A percentile compares a stretch with the other conserved stretches of the same genome.
These are phyloP conservation scores for Apiotrichum montevideense DNA, from an alignment of 1,284 basidiomycete species.

Conservation along the genomic window DNA sequence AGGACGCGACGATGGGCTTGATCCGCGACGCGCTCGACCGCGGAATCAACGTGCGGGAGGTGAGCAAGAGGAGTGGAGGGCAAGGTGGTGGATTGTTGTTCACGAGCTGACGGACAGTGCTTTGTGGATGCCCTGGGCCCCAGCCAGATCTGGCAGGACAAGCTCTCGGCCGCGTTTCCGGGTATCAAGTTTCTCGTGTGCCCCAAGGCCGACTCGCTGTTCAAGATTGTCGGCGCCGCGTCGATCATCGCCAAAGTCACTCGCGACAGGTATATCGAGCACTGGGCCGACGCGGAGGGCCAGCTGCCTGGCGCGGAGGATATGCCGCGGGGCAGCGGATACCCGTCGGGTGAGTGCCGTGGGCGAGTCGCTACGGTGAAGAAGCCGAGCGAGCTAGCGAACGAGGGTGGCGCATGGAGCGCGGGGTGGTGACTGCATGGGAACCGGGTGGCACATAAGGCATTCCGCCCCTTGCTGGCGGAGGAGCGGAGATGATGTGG, in stretches of 20 bases:
- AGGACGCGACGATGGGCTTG: conserved; percentile 81
- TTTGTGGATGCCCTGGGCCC: conserved; percentile 94
- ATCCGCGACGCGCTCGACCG: conserved; percentile 74
- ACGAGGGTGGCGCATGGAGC: no score
- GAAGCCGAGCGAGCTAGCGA: no score
- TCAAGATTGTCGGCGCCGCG: conserved; percentile 93
- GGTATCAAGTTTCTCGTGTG: conserved; percentile 81
- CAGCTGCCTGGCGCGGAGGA: conserved; percentile 9
- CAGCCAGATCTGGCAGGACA: conserved; percentile 73
- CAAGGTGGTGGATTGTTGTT: neutral
- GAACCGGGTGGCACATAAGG: no score
- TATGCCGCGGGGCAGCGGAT: conserved; percentile 64
- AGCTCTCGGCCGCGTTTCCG: conserved; percentile 71
- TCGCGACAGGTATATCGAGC: conserved; percentile 79
- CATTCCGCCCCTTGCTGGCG: no score
- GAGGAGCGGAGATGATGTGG: no score
- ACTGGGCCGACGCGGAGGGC: conserved; percentile 59
- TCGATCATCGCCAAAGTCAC: conserved; percentile 94
- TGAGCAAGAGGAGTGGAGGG: conserved; percentile 29
- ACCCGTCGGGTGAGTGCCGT: conserved; percentile 67
- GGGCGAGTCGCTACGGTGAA: neutral
- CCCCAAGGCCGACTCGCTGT: conserved; percentile 88
- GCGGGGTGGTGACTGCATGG: no score
- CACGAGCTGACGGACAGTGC: conserved; percentile 53
- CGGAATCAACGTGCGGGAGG: conserved; percentile 78